phyloP scores from a whole-genome alignment of 768 basidiomycete species.

The Russula dissimulans region DNA sequence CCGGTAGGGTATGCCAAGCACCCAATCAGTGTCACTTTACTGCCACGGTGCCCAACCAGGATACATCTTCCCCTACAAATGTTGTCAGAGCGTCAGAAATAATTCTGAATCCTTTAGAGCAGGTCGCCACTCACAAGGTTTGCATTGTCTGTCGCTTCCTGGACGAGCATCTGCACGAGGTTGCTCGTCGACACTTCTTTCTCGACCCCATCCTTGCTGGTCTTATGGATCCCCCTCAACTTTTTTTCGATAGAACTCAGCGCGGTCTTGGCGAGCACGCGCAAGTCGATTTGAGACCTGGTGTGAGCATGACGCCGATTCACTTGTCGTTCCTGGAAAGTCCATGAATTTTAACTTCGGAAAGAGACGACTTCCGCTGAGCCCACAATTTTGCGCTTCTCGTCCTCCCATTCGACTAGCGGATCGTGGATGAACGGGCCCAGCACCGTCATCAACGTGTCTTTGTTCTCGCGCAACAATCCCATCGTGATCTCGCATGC shows the following conservation, averaged over 20 bases:
- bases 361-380: neutral
- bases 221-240: conserved; percentile 59
- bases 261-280: conserved; percentile 61
- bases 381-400: conserved; percentile 55
- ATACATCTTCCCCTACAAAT: conserved; percentile 74
- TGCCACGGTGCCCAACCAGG: conserved; percentile 84
- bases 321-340: conserved; percentile 18
- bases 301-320: conserved; percentile 5
- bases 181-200: conserved; percentile 63
- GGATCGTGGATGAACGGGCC: conserved; percentile 98
- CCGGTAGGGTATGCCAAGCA: neutral
- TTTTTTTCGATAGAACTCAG: conserved; percentile 79
- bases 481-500: conserved; percentile 87
- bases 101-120: neutral
- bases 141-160: conserved; percentile 65
- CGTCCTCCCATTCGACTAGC: conserved; percentile 89
- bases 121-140: conserved; percentile 50
- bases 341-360: neutral
- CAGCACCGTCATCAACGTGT: conserved; percentile 88
- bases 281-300: conserved; percentile 38
- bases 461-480: conserved; percentile 81
- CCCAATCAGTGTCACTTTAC: conserved; percentile 25
- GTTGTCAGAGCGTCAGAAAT: conserved; percentile 20
- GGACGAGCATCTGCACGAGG: conserved; percentile 85
- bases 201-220: conserved; percentile 27